Percentiles rank a stretch among this genome's conserved stretches.
Evolutionary conservation across 345 rosid genomes (phyloP).

Genomic region (Schrenkiella parvula): DNA sequence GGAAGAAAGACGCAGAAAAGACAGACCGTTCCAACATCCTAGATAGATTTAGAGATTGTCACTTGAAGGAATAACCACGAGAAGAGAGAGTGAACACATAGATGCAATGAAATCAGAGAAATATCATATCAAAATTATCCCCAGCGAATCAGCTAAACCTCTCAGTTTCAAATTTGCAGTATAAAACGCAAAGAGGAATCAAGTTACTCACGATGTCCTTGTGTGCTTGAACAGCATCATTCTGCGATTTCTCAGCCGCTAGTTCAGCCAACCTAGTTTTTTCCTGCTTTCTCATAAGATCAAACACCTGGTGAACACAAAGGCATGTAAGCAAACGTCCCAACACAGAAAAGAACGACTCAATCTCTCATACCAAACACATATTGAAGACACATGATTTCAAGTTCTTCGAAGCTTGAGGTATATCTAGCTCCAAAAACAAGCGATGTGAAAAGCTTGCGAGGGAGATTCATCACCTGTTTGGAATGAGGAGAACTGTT

Average conservation of each 20-base stretch:
- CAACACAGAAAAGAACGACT: neutral
- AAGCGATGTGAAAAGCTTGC: too few relatives aligned
- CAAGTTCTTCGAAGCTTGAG: too few relatives aligned
- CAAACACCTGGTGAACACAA: constrained; percentile 60
- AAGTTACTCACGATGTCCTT: constrained; percentile 67
- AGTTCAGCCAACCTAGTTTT: constrained; percentile 60
- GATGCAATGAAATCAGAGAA: neutral
- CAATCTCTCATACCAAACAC: too few relatives aligned
- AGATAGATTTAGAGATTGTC: neutral
- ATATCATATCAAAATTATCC: neutral
- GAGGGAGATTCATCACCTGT: constrained; percentile 39
- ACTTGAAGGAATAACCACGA: too few relatives aligned
- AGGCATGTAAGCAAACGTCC: constrained; percentile 6
- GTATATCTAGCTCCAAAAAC: neutral
- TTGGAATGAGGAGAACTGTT: constrained; percentile 74
- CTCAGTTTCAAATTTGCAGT: neutral
- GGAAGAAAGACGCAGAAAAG: neutral
- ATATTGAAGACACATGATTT: too few relatives aligned
- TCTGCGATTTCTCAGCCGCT: constrained; percentile 62
- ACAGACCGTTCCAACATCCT: neutral
- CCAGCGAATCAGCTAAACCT: neutral
- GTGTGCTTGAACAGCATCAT: constrained; percentile 64
- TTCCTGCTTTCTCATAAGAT: constrained; percentile 84
- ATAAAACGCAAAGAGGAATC: neutral
- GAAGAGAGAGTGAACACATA: neutral